phyloP scores from a whole-genome alignment of 2,329 filamentous ascomycete genomes.

The Drechslera avenae region DNA sequence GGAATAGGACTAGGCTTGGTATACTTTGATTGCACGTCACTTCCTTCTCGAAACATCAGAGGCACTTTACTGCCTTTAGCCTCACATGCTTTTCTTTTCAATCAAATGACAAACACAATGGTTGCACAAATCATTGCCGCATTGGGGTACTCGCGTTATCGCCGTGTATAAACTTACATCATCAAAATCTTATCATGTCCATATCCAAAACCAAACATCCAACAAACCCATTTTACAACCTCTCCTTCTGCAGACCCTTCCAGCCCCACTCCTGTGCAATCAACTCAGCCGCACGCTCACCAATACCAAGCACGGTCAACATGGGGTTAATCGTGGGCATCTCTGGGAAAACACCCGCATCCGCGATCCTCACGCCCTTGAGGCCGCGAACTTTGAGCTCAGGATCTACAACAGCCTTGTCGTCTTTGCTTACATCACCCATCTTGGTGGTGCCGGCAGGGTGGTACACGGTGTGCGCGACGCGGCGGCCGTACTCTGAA shows the following conservation, averaged over 20 bases:
- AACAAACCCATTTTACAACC: constrained; percentile 50
- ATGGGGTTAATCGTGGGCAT: constrained; percentile 90
- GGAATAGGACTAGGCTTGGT: neutral
- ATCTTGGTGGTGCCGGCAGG: constrained; percentile 90
- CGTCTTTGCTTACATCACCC: constrained; percentile 72
- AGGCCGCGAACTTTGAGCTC: constrained; percentile 74
- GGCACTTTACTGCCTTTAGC: neutral
- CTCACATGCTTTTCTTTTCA: too few relatives aligned
- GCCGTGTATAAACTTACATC: neutral
- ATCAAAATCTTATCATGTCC: neutral
- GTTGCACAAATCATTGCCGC: neutral
- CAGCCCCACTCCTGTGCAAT: constrained; percentile 75
- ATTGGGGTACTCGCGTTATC: neutral
- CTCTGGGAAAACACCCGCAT: constrained; percentile 86
- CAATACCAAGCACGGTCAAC: constrained; percentile 84
- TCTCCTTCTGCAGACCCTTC: constrained; percentile 61
- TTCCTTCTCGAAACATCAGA: too few relatives aligned
- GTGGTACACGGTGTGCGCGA: constrained; percentile 88
- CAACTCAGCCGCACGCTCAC: constrained; percentile 83
- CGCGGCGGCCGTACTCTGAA: constrained; percentile 78
- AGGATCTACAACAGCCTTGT: constrained; percentile 78
- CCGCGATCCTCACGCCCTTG: constrained; percentile 76
- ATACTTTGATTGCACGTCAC: neutral
- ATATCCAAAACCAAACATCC: constrained; percentile 1
- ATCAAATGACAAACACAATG: neutral